Conservation (phyloP, 805 yeast genomes). For the Yarrowia sp. region DNA sequence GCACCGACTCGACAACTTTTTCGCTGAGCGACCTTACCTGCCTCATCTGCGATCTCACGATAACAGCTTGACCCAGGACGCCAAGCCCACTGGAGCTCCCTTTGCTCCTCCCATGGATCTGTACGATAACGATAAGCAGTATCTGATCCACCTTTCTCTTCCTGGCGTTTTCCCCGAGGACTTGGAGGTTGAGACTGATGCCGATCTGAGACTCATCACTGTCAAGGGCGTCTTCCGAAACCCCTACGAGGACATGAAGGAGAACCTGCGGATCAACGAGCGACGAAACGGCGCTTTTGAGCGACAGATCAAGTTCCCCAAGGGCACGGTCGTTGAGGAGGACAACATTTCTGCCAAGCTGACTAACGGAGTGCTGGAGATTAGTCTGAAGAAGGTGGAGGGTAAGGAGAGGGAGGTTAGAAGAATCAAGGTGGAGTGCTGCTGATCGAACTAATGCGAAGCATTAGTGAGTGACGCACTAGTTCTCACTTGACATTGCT, state of each 20-base stretch:
- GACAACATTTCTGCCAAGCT: conserved; percentile 62
- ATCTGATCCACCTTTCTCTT: conserved; percentile 58
- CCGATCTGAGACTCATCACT: conserved; percentile 60
- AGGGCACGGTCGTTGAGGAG: conserved; percentile 60
- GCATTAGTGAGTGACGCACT: too few species aligned
- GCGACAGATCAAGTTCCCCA: conserved; percentile 63
- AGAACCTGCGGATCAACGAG: conserved; percentile 58
- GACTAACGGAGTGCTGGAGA: conserved; percentile 61
- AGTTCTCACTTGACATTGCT: too few species aligned
- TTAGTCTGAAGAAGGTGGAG: conserved; percentile 58
- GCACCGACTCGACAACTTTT: conserved; percentile 32
- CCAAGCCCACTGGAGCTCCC: conserved; percentile 26
- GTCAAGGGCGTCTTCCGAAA: conserved; percentile 54
- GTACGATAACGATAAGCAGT: conserved; percentile 58
- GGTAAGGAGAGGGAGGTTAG: conserved; percentile 49
- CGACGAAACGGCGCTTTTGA: conserved; percentile 64
- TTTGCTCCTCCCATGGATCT: conserved; percentile 66
- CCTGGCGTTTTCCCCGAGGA: conserved; percentile 66
- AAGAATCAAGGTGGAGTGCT: conserved; percentile 42
- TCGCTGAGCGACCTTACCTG: conserved; percentile 31
- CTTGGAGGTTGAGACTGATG: conserved; percentile 65
- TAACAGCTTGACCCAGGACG: conserved; percentile 36
- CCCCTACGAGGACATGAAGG: conserved; percentile 50
- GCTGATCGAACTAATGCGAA: neutral
- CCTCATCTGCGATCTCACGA: conserved; percentile 31